Evolutionary conservation across 495 filamentous ascomycete genomes (phyloP).

Genomic region (Darksidea phi): DNA sequence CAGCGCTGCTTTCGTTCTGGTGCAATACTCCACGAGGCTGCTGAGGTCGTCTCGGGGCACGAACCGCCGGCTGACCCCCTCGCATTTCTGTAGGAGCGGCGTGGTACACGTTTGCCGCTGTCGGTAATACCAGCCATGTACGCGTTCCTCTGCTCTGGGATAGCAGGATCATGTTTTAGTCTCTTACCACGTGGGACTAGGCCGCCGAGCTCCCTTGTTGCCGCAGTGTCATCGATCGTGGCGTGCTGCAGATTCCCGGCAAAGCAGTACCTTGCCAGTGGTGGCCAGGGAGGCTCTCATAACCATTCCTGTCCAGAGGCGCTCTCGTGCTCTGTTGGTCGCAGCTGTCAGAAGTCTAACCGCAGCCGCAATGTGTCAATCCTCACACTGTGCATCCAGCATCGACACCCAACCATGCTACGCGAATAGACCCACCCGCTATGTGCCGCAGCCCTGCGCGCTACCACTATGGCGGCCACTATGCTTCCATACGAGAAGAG

Average conservation of each 20-base stretch:
- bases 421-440: constrained; percentile 8
- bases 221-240: constrained; percentile 2
- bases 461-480: constrained; percentile 1
- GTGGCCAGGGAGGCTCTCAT: constrained; percentile 2
- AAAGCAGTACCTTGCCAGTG: constrained; percentile 6
- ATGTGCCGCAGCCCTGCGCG: constrained; percentile 13
- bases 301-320: constrained; percentile 5
- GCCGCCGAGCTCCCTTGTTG: background rate
- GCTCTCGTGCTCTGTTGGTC: constrained; percentile 21
- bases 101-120: constrained; percentile 1
- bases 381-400: constrained; percentile 4
- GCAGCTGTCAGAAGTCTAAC: background rate
- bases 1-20: background rate
- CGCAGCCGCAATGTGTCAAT: constrained; percentile 7
- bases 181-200: constrained; percentile 23
- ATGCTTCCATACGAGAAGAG: background rate
- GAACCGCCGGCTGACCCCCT: background rate
- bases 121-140: constrained; percentile 10
- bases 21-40: background rate
- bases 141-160: constrained; percentile 17
- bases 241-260: constrained; percentile 6
- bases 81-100: constrained; percentile 7
- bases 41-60: background rate
- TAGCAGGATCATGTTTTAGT: background rate
- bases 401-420: constrained; percentile 14